phyloP scores from a whole-genome alignment of 805 yeast genomes.

The Zygoascus biomembranicola region DNA sequence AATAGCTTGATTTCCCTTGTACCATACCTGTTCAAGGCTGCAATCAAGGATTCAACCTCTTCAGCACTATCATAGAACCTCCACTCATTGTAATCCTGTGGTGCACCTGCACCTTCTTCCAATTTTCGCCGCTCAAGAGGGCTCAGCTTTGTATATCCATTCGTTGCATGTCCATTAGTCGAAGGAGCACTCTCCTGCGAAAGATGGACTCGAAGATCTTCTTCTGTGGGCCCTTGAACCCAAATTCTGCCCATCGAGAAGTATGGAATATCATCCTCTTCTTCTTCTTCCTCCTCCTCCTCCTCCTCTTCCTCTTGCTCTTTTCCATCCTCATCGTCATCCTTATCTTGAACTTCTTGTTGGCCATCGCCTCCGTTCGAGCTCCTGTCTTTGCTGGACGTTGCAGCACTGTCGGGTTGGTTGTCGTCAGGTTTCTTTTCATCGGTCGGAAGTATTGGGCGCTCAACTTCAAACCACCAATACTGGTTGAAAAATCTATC shows the following conservation, averaged over 20 bases:
- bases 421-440: background rate
- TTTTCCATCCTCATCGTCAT: slow-evolving; percentile 26
- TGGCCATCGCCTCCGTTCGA: slow-evolving; percentile 22
- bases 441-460: slow-evolving; percentile 4
- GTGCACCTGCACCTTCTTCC: background rate
- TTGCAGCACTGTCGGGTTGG: background rate
- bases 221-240: slow-evolving; percentile 81
- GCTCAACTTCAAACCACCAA: slow-evolving; percentile 82
- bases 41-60: slow-evolving; percentile 46
- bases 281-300: slow-evolving; percentile 34
- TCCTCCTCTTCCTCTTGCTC: background rate
- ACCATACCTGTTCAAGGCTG: slow-evolving; percentile 75
- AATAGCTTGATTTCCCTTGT: slow-evolving; percentile 56
- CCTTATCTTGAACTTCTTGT: slow-evolving; percentile 34
- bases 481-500: slow-evolving; percentile 81
- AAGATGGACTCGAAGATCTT: slow-evolving; percentile 26
- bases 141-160: background rate
- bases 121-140: background rate
- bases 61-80: slow-evolving; percentile 53
- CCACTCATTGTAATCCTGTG: slow-evolving; percentile 41
- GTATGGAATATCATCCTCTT: slow-evolving; percentile 29
- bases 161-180: background rate
- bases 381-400: background rate
- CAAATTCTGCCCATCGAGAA: slow-evolving; percentile 70
- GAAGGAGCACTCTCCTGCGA: background rate